Percentiles rank a stretch among this genome's conserved stretches.
These are phyloP conservation scores for Brassica napus DNA, from an alignment of 345 rosid species.

Conservation along the genomic window Da-Ae NC_063439.1:21889501-21890000, in stretches of 20 bases:
- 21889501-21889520: too few relatives aligned
- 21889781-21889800: slow-evolving; percentile 1
- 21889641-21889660: too few relatives aligned
- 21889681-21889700: neutral
- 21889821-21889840: slow-evolving; percentile 20
- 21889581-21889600: neutral
- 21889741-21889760: slow-evolving; percentile 25
- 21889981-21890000: neutral
- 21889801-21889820: neutral
- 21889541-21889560: neutral
- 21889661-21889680: too few relatives aligned
- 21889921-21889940: slow-evolving; percentile 28
- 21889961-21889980: neutral
- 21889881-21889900: neutral
- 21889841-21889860: slow-evolving; percentile 4
- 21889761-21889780: neutral
- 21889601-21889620: neutral
- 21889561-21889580: neutral
- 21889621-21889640: neutral
- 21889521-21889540: neutral
- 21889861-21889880: neutral
- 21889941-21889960: slow-evolving; percentile 23
- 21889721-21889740: slow-evolving; percentile 33
- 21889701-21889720: slow-evolving; percentile 27
- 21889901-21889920: slow-evolving; percentile 9